These are phyloP conservation scores for Ceratobasidium sp. DNA, from an alignment of 1,284 basidiomycete species.

Conservation along the genomic window DNA sequence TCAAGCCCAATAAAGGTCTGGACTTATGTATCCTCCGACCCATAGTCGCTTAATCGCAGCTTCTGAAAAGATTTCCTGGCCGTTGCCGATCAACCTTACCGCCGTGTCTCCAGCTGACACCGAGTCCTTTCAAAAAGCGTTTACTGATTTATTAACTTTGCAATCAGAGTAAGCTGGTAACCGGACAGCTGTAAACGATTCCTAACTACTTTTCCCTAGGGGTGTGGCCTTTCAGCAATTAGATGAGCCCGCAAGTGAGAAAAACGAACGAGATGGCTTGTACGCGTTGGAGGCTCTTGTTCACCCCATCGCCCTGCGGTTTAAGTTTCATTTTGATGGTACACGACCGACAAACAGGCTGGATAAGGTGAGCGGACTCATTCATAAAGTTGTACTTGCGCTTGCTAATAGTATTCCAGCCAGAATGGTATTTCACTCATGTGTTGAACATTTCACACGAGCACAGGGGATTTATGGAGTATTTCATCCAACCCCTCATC, in stretches of 20 bases:
- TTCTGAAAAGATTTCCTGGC: conserved; percentile 85
- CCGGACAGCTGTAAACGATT: conserved; percentile 11
- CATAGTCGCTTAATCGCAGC: conserved; percentile 71
- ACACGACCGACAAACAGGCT: conserved; percentile 88
- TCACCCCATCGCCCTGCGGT: conserved; percentile 86
- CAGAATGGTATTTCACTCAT: conserved; percentile 97
- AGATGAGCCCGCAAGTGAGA: conserved; percentile 18
- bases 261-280: conserved; percentile 65
- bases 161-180: conserved; percentile 74
- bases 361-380: conserved; percentile 77
- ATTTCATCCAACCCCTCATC: conserved; percentile 81
- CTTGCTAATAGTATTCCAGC: conserved; percentile 63
- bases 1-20: conserved; percentile 15
- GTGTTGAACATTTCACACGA: conserved; percentile 87
- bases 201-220: background rate
- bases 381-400: background rate
- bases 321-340: conserved; percentile 96
- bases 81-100: conserved; percentile 67
- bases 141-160: conserved; percentile 78
- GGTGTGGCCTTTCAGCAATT: conserved; percentile 13
- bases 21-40: conserved; percentile 33
- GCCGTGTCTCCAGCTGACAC: conserved; percentile 65
- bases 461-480: conserved; percentile 82
- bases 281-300: conserved; percentile 90
- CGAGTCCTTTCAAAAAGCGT: conserved; percentile 78